Percentiles rank a stretch among this genome's conserved stretches.
These are phyloP conservation scores for Phytophthora ramorum DNA, from an alignment of 352 stramenopile genomes.

Conservation along the genomic window DNA sequence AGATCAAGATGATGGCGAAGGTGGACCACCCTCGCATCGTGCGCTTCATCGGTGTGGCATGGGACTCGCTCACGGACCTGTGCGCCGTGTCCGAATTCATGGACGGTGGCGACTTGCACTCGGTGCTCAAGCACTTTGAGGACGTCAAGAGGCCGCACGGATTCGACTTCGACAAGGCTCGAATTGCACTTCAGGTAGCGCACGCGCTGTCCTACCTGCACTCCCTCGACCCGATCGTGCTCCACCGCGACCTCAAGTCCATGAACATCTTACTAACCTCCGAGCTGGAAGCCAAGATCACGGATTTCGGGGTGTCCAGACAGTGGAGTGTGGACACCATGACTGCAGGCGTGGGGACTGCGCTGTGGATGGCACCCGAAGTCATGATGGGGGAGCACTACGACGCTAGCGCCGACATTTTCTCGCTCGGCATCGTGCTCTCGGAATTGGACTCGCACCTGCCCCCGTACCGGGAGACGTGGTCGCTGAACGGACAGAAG, in stretches of 20 bases:
- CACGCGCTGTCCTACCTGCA: constrained; percentile 64
- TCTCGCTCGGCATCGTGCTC: constrained; percentile 50
- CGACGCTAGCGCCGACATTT: constrained; percentile 52
- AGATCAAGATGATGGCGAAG: constrained; percentile 65
- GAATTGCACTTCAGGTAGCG: constrained; percentile 47
- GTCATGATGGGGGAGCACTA: constrained; percentile 60
- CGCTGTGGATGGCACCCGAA: constrained; percentile 59
- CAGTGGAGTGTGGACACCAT: constrained; percentile 52
- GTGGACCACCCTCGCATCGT: constrained; percentile 70
- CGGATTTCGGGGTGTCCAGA: constrained; percentile 61
- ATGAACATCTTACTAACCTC: constrained; percentile 58
- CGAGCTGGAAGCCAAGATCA: constrained; percentile 51
- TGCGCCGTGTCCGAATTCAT: constrained; percentile 67
- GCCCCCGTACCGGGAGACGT: constrained; percentile 34
- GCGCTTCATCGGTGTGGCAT: constrained; percentile 62
- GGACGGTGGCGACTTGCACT: constrained; percentile 50
- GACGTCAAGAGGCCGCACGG: constrained; percentile 32
- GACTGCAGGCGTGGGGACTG: constrained; percentile 47
- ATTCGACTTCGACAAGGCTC: constrained; percentile 49
- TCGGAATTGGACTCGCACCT: constrained; percentile 46
- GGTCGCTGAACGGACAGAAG: constrained; percentile 5
- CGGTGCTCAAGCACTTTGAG: constrained; percentile 44
- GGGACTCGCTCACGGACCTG: constrained; percentile 54
- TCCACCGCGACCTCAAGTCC: constrained; percentile 73
- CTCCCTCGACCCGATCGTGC: constrained; percentile 42